Percentiles rank a stretch among this genome's conserved stretches.
These are phyloP conservation scores for Annulohypoxylon truncatum DNA, from an alignment of 2,329 filamentous ascomycete genomes.

Conservation along the genomic window DNA sequence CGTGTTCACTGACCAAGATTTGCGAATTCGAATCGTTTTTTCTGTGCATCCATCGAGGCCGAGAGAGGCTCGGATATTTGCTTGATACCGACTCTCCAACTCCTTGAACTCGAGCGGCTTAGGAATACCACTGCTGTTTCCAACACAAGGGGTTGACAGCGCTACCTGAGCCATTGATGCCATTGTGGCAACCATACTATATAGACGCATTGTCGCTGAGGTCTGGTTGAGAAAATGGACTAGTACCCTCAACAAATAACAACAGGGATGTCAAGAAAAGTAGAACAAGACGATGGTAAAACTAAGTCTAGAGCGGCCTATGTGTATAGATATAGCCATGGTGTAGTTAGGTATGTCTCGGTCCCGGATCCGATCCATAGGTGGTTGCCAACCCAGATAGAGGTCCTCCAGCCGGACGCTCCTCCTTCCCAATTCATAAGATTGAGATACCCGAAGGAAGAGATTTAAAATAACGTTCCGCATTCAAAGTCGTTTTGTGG, in stretches of 20 bases:
- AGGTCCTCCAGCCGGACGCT: background rate
- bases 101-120: slow-evolving; percentile 28
- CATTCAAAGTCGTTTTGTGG: background rate
- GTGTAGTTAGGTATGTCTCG: background rate
- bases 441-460: background rate
- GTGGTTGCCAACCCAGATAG: too few species aligned
- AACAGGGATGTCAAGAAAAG: background rate
- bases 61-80: slow-evolving; percentile 17
- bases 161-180: background rate
- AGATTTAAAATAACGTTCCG: background rate
- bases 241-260: background rate
- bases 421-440: background rate
- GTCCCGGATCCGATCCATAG: slow-evolving; percentile 1
- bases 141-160: background rate
- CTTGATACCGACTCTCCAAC: slow-evolving; percentile 27
- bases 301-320: background rate
- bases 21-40: slow-evolving; percentile 27
- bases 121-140: slow-evolving; percentile 23
- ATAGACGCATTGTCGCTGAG: slow-evolving; percentile 4
- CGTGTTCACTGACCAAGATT: slow-evolving; percentile 27
- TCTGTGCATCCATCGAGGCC: slow-evolving; percentile 23
- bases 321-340: background rate
- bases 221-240: background rate
- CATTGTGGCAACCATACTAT: background rate
- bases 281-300: background rate